Evolutionary conservation across 352 stramenopile genomes (phyloP).

Genomic region (Phytophthora tentaculata): DNA sequence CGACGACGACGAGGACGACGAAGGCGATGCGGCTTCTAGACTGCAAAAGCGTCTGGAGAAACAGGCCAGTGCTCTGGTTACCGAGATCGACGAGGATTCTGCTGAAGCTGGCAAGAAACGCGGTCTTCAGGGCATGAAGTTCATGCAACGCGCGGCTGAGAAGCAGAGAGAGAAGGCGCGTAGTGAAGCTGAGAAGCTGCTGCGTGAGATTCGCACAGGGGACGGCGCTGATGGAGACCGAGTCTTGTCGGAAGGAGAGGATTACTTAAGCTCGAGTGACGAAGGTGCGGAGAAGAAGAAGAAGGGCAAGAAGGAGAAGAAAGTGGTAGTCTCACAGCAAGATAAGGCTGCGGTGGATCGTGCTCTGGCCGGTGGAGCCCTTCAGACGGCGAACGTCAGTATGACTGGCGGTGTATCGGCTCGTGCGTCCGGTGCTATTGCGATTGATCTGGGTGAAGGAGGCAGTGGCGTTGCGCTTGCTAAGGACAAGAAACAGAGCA

Average conservation of each 20-base stretch:
- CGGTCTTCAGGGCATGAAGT: slow-evolving; percentile 96
- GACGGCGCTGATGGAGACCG: slow-evolving; percentile 75
- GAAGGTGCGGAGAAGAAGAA: slow-evolving; percentile 39
- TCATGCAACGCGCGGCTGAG: slow-evolving; percentile 98
- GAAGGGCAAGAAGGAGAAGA: slow-evolving; percentile 53
- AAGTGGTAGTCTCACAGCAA: slow-evolving; percentile 50
- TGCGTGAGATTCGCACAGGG: slow-evolving; percentile 94
- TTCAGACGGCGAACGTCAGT: slow-evolving; percentile 69
- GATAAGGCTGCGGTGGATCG: slow-evolving; percentile 63
- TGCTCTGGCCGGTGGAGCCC: slow-evolving; percentile 53
- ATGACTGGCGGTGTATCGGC: slow-evolving; percentile 79
- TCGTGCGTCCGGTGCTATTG: slow-evolving; percentile 64
- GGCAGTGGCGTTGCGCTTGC: slow-evolving; percentile 26
- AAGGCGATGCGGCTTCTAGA: slow-evolving; percentile 59
- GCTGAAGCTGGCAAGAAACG: slow-evolving; percentile 58
- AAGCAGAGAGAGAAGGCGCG: slow-evolving; percentile 93
- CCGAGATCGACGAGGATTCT: slow-evolving; percentile 75
- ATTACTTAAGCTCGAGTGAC: slow-evolving; percentile 57
- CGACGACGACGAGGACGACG: slow-evolving; percentile 59
- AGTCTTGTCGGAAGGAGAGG: slow-evolving; percentile 62
- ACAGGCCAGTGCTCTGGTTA: slow-evolving; percentile 75
- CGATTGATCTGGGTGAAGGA: slow-evolving; percentile 75
- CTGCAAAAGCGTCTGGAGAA: slow-evolving; percentile 73
- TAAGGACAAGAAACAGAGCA: slow-evolving; percentile 32
- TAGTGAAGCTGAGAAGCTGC: slow-evolving; percentile 92